Base-by-base conservation (phyloP, 2,329 filamentous ascomycete genomes). In the Pyrenochaeta sp. region DNA sequence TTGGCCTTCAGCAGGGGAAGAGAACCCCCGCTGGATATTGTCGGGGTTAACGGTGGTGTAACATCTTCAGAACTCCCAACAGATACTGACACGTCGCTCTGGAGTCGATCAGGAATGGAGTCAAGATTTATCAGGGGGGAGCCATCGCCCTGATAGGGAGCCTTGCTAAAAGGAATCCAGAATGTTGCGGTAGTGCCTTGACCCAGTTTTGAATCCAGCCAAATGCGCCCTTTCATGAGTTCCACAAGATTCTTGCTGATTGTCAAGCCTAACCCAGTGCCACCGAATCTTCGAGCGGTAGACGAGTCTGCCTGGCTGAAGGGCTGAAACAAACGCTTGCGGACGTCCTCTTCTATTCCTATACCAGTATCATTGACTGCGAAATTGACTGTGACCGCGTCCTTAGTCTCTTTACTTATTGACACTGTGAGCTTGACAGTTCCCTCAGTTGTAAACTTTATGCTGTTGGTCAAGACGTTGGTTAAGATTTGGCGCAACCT, bases 231-330 rank as follows among this genome's bases (percentile, higher is more conserved):
- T 45, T 83, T 82, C 89, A 94, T 93, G 18, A 93, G 72, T 46
- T 91, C 86, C 3, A 93, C 79, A 5, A 77, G 70, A 50, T 90
- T 90, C 68, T 92, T 92, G 72, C 84, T 89, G 55, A 93, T 93
- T 2, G 88, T 90, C 49, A 93, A 71, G 0, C 89, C 89, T 0
- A 93, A 73, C 1, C 88, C 89, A 1, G 88, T 92, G 1, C 89
- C 89, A 26, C 88, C 88, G 65, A 90, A 92, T n/a, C 84, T 80
- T 39, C 88, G 78, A 13, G 88, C 88, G 0, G 89, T 92, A 3
- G 88, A 91, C 1, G 88, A 84, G 61, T 93, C 89, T 4, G 88
- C 89, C 68, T 94, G 89, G 48, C 85, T 89, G 68, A 93, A 94
- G 0, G 89, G 89, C 53, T 87, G 85, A 72, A 93, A 94, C 1